phyloP scores from a whole-genome alignment of 176 grass and related monocot species.

The Bromus sterilis region DNA sequence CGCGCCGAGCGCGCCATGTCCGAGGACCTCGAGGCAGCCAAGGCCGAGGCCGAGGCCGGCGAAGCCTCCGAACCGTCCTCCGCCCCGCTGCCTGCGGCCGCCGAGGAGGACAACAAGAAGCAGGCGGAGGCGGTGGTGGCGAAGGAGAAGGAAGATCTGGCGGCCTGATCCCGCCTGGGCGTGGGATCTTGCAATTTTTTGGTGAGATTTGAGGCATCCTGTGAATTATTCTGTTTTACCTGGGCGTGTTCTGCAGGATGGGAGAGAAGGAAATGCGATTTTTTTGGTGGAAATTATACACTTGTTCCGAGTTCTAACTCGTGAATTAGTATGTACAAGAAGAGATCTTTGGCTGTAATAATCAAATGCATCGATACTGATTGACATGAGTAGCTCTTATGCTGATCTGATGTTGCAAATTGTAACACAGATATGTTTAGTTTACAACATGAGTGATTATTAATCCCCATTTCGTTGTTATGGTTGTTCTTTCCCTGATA shows the following conservation, averaged over 20 bases:
- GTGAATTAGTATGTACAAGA: neutral
- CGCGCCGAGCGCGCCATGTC: slow-evolving; percentile 47
- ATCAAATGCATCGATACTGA: neutral
- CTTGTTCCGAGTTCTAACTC: neutral
- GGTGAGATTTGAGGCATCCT: slow-evolving; percentile 22
- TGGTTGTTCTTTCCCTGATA: no score
- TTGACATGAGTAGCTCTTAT: neutral
- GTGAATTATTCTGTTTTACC: slow-evolving; percentile 12
- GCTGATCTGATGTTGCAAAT: neutral
- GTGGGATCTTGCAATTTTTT: slow-evolving; percentile 12
- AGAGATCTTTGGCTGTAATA: slow-evolving; percentile 5
- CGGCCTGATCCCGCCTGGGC: neutral
- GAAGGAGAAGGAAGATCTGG: neutral
- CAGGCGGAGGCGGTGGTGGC: neutral
- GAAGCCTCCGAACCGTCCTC: neutral
- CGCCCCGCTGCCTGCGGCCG: neutral
- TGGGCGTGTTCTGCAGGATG: neutral
- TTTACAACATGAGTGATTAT: no score
- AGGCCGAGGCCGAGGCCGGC: neutral
- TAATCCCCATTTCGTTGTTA: no score
- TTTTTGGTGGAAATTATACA: slow-evolving; percentile 29
- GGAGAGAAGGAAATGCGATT: slow-evolving; percentile 12
- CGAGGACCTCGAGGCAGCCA: slow-evolving; percentile 28
- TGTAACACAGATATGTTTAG: neutral
- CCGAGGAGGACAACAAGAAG: neutral